These are phyloP conservation scores for Colletotrichum coccodes DNA, from an alignment of 2,329 filamentous ascomycete genomes.

Conservation along the genomic window DNA sequence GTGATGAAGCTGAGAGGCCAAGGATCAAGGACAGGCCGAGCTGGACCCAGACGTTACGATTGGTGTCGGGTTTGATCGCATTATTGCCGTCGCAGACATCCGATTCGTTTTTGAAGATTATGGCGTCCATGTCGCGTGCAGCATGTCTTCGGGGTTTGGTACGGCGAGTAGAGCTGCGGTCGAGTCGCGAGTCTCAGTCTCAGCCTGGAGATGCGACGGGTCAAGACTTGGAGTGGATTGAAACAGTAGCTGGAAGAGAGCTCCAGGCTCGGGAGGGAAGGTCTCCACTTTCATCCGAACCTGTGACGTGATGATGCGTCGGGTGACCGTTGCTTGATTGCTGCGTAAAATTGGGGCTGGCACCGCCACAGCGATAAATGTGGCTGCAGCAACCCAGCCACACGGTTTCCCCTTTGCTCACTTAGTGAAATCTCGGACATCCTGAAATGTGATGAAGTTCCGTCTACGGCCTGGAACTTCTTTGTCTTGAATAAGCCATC, in stretches of 20 bases:
- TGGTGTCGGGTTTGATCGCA: conserved; percentile 37
- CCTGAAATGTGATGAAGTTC: background rate
- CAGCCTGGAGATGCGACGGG: conserved; percentile 12
- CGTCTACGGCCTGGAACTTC: background rate
- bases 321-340: background rate
- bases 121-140: conserved; percentile 23
- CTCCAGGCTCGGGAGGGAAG: conserved; percentile 6
- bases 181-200: background rate
- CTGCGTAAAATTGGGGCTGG: background rate
- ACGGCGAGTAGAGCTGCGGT: background rate
- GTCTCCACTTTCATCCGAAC: conserved; percentile 30
- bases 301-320: conserved; percentile 33
- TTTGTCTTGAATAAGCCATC: too few relatives aligned
- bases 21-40: conserved; percentile 77
- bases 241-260: background rate
- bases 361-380: background rate
- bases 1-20: conserved; percentile 77
- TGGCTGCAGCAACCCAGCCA: background rate
- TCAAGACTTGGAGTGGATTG: background rate
- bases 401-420: too few relatives aligned
- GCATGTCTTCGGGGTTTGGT: conserved; percentile 2
- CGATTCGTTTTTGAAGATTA: conserved; percentile 23
- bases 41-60: conserved; percentile 65
- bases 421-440: background rate
- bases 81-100: conserved; percentile 38